Evolutionary conservation across 768 basidiomycete species (phyloP).

Genomic region (Podaxis rugospora): DNA sequence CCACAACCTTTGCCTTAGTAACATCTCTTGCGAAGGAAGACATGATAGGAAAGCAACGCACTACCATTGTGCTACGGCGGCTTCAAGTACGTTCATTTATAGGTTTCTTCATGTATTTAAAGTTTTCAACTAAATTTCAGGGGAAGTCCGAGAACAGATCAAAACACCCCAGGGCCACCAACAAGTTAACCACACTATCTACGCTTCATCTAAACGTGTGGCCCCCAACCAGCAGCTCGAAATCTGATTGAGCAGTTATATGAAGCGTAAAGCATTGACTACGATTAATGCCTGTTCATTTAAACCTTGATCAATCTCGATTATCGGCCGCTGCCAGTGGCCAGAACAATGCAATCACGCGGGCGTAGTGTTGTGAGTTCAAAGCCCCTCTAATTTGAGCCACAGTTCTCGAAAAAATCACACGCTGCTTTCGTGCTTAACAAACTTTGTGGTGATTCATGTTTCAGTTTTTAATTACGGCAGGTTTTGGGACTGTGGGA

Average conservation of each 20-base stretch:
- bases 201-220: too few relatives aligned
- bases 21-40: neutral
- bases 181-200: too few relatives aligned
- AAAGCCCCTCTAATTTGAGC: neutral
- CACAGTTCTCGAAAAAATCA: neutral
- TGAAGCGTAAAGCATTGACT: too few relatives aligned
- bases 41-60: constrained; percentile 16
- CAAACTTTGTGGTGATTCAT: neutral
- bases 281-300: too few relatives aligned
- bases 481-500: neutral
- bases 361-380: neutral
- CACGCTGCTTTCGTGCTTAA: neutral
- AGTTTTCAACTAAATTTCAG: too few relatives aligned
- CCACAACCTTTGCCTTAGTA: constrained; percentile 15
- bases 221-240: too few relatives aligned
- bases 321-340: neutral
- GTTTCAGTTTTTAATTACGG: neutral
- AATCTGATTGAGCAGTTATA: too few relatives aligned
- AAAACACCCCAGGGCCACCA: too few relatives aligned
- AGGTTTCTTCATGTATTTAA: neutral
- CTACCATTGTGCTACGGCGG: constrained; percentile 17
- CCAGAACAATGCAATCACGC: neutral
- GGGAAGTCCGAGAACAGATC: too few relatives aligned
- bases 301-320: too few relatives aligned
- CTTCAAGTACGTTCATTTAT: neutral